These are phyloP conservation scores for Lasiosphaeria miniovina DNA, from an alignment of 495 filamentous ascomycete genomes.

Conservation along the genomic window DNA sequence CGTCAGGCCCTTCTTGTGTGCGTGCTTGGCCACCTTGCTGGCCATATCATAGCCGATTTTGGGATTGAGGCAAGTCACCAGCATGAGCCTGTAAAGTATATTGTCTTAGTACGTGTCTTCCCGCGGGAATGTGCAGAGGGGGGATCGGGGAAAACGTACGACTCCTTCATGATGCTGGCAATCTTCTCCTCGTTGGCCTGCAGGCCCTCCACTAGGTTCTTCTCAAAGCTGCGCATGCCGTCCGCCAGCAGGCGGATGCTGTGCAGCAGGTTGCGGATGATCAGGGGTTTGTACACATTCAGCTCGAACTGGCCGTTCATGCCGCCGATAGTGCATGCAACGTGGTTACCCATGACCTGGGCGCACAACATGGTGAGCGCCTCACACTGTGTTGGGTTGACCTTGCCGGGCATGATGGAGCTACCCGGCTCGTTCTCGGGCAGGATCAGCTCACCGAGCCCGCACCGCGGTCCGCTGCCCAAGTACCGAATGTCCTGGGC, in stretches of 20 bases:
- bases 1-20: slow-evolving; percentile 95
- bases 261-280: slow-evolving; percentile 94
- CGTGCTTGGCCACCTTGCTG: slow-evolving; percentile 97
- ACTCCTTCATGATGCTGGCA: slow-evolving; percentile 79
- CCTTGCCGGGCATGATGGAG: slow-evolving; percentile 99
- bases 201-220: slow-evolving; percentile 84
- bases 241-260: slow-evolving; percentile 82
- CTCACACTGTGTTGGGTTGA: slow-evolving; percentile 98
- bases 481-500: slow-evolving; percentile 97
- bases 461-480: slow-evolving; percentile 92
- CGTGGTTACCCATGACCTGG: slow-evolving; percentile 97
- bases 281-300: slow-evolving; percentile 97
- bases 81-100: slow-evolving; percentile 69
- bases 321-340: slow-evolving; percentile 84
- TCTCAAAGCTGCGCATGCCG: slow-evolving; percentile 91
- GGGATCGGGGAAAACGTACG: slow-evolving; percentile 42
- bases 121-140: neutral
- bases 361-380: slow-evolving; percentile 96
- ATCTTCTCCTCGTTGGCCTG: slow-evolving; percentile 93
- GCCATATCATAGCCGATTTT: slow-evolving; percentile 99
- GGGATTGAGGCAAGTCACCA: slow-evolving; percentile 97
- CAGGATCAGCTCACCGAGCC: slow-evolving; percentile 85
- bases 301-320: slow-evolving; percentile 99
- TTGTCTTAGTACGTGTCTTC: slow-evolving; percentile 12
- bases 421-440: slow-evolving; percentile 97